Evolutionary conservation across 192 early-diverging fungal genomes (phyloP).

Genomic region (Coemansia sp.): DNA sequence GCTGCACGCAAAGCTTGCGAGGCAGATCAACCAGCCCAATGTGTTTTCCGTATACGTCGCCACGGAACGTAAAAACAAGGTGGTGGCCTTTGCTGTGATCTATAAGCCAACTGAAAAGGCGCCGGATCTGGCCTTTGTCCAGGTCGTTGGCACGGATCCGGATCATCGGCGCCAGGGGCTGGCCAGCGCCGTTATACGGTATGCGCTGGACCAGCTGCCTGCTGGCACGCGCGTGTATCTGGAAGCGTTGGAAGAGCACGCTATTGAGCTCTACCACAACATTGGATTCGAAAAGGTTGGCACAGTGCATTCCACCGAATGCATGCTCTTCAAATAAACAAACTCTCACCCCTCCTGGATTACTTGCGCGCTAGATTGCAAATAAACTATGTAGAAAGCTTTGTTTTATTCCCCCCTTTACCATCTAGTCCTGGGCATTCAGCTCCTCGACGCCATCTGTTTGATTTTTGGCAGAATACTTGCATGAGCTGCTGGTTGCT

Average conservation of each 20-base stretch:
- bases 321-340: slow-evolving; percentile 5
- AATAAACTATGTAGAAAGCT: no score
- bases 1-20: slow-evolving; percentile 22
- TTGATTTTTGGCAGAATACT: background rate
- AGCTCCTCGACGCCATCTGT: no score
- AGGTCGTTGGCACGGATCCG: slow-evolving; percentile 18
- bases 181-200: slow-evolving; percentile 10
- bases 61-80: background rate
- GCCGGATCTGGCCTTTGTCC: slow-evolving; percentile 15
- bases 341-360: no score
- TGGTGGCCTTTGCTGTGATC: slow-evolving; percentile 21
- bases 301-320: slow-evolving; percentile 9
- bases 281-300: slow-evolving; percentile 23
- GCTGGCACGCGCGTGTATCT: slow-evolving; percentile 16
- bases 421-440: background rate
- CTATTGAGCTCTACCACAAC: slow-evolving; percentile 19
- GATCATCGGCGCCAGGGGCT: slow-evolving; percentile 12
- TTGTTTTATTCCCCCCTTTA: no score
- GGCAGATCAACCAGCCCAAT: slow-evolving; percentile 12
- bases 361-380: no score
- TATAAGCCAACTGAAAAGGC: slow-evolving; percentile 20
- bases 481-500: background rate
- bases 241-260: slow-evolving; percentile 15
- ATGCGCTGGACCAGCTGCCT: slow-evolving; percentile 6
- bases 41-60: slow-evolving; percentile 7